phyloP scores from a whole-genome alignment of 305 asterid species.

The Rubia tinctorum region DNA sequence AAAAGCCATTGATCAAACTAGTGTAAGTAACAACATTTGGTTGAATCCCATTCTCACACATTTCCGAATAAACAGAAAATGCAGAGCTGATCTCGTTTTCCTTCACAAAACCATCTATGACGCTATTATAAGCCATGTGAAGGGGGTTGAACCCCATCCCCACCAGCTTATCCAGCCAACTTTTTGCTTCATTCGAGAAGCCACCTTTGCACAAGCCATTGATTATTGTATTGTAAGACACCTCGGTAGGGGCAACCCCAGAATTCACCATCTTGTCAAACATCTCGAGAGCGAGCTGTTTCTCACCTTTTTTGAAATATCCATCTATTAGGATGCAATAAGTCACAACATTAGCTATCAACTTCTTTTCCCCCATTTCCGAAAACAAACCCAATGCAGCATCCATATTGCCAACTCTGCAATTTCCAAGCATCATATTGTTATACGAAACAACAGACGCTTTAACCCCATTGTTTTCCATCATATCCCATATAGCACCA shows the following conservation, averaged over 20 bases:
- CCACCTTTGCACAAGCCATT: slow-evolving; percentile 68
- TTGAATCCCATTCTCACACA: slow-evolving; percentile 42
- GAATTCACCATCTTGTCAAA: slow-evolving; percentile 54
- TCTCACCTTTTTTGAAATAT: slow-evolving; percentile 49
- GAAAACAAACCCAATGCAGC: slow-evolving; percentile 43
- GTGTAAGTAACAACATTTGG: slow-evolving; percentile 70
- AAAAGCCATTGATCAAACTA: slow-evolving; percentile 58
- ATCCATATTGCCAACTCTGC: slow-evolving; percentile 63
- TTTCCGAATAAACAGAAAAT: slow-evolving; percentile 53
- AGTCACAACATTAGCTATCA: slow-evolving; percentile 55
- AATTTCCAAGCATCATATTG: slow-evolving; percentile 56
- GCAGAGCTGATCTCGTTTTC: slow-evolving; percentile 53
- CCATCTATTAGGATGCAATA: slow-evolving; percentile 70
- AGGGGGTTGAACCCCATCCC: slow-evolving; percentile 43
- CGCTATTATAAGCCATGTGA: slow-evolving; percentile 61
- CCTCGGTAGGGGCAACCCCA: slow-evolving; percentile 51
- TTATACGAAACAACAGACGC: slow-evolving; percentile 55
- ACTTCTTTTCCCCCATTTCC: slow-evolving; percentile 37
- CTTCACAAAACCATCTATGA: slow-evolving; percentile 70
- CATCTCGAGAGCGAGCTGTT: slow-evolving; percentile 45
- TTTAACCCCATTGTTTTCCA: slow-evolving; percentile 49
- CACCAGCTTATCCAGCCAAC: slow-evolving; percentile 41
- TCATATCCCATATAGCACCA: slow-evolving; percentile 46
- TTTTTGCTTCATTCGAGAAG: slow-evolving; percentile 43
- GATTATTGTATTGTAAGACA: slow-evolving; percentile 49